Evolutionary conservation across 2,329 filamentous ascomycete genomes (phyloP).

Genomic region (Sclerotinia trifoliorum): DNA sequence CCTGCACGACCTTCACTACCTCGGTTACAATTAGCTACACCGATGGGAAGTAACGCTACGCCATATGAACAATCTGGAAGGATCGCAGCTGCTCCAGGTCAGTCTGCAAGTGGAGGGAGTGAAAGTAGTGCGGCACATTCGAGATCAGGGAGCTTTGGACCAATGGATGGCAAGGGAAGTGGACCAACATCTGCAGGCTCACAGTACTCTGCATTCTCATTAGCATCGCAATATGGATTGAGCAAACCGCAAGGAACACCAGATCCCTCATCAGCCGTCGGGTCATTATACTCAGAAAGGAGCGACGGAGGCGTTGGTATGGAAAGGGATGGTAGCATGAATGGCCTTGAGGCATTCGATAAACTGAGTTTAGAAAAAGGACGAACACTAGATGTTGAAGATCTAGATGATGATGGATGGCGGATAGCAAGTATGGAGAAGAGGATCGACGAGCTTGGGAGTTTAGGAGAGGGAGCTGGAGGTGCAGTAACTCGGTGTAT

Average conservation of each 20-base stretch:
- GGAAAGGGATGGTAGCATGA: slow-evolving; percentile 80
- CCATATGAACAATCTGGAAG: slow-evolving; percentile 62
- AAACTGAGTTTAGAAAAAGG: slow-evolving; percentile 80
- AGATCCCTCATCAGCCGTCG: slow-evolving; percentile 85
- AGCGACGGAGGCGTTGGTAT: slow-evolving; percentile 73
- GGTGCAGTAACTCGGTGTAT: slow-evolving; percentile 91
- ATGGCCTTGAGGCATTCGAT: slow-evolving; percentile 74
- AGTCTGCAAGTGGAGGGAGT: slow-evolving; percentile 72
- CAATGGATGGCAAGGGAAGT: slow-evolving; percentile 70
- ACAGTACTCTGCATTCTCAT: slow-evolving; percentile 78
- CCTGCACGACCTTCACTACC: slow-evolving; percentile 59
- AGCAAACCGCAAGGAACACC: slow-evolving; percentile 68
- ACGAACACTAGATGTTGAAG: slow-evolving; percentile 83
- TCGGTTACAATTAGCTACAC: slow-evolving; percentile 81
- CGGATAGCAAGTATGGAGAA: slow-evolving; percentile 86
- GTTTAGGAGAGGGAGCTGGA: slow-evolving; percentile 89
- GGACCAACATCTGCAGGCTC: slow-evolving; percentile 86
- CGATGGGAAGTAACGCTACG: slow-evolving; percentile 74
- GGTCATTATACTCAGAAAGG: slow-evolving; percentile 77
- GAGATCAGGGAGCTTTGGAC: slow-evolving; percentile 79
- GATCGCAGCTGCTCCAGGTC: slow-evolving; percentile 52
- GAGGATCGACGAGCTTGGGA: slow-evolving; percentile 83
- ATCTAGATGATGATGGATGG: slow-evolving; percentile 94
- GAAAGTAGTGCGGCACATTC: slow-evolving; percentile 78
- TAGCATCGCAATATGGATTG: slow-evolving; percentile 71